Evolutionary conservation across 1,139 yeast genomes (phyloP).

Genomic region (Pichia sp.): DNA sequence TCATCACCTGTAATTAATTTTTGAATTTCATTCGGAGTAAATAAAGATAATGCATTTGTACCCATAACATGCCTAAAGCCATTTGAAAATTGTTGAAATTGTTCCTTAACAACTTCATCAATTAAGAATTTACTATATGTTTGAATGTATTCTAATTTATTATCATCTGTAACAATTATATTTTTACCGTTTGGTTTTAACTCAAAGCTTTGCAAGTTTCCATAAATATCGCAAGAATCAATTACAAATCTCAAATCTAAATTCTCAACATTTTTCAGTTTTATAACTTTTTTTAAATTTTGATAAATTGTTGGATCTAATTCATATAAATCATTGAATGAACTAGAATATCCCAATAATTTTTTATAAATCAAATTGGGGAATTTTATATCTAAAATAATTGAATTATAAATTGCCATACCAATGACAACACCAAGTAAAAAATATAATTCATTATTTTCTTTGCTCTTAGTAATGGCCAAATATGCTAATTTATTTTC

Average conservation of each 20-base stretch:
- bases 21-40: constrained; percentile 77
- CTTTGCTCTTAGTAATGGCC: constrained; percentile 29
- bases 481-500: constrained; percentile 80
- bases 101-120: constrained; percentile 45
- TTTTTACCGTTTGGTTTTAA: constrained; percentile 53
- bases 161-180: constrained; percentile 47
- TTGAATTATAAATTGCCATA: constrained; percentile 83
- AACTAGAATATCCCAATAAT: constrained; percentile 46
- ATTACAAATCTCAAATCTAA: constrained; percentile 47
- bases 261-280: constrained; percentile 31
- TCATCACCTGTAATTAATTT: constrained; percentile 73
- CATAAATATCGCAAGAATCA: constrained; percentile 36
- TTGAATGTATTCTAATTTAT: constrained; percentile 55
- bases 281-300: constrained; percentile 50
- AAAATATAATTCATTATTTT: constrained; percentile 48
- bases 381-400: constrained; percentile 71
- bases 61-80: constrained; percentile 78
- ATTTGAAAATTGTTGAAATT: constrained; percentile 49
- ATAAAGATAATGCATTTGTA: constrained; percentile 72
- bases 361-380: constrained; percentile 76
- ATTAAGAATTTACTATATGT: constrained; percentile 57
- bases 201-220: constrained; percentile 37
- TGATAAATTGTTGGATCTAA: constrained; percentile 62
- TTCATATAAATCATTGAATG: constrained; percentile 57
- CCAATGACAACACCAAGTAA: constrained; percentile 84